Percentiles rank a stretch among this genome's conserved stretches.
These are phyloP conservation scores for Pezicula rhizophila DNA, from an alignment of 2,329 filamentous ascomycete species.

Conservation along the genomic window DNA sequence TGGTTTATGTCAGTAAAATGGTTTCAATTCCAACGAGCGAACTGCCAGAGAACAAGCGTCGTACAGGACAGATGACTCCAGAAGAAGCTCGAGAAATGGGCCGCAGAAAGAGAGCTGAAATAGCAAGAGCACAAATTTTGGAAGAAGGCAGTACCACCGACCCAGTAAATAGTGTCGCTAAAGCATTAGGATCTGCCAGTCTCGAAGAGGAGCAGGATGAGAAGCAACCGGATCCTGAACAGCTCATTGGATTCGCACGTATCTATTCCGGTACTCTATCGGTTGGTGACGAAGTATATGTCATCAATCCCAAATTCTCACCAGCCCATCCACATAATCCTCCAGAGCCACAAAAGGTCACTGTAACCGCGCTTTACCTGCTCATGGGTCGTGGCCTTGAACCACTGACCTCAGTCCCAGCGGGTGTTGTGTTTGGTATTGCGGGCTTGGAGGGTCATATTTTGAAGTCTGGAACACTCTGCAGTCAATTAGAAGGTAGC, in stretches of 20 bases:
- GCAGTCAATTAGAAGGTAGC: slow-evolving; percentile 77
- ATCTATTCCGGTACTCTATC: slow-evolving; percentile 87
- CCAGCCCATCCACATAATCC: slow-evolving; percentile 67
- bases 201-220: slow-evolving; percentile 51
- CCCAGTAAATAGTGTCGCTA: slow-evolving; percentile 40
- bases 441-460: slow-evolving; percentile 87
- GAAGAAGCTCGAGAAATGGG: slow-evolving; percentile 88
- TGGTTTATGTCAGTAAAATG: slow-evolving; percentile 98
- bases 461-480: slow-evolving; percentile 92
- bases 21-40: slow-evolving; percentile 91
- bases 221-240: slow-evolving; percentile 67
- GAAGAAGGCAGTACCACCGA: slow-evolving; percentile 22
- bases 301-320: slow-evolving; percentile 88
- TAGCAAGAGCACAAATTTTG: slow-evolving; percentile 67
- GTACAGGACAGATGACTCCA: slow-evolving; percentile 65
- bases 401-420: slow-evolving; percentile 74
- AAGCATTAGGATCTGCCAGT: slow-evolving; percentile 53
- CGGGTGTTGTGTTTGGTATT: slow-evolving; percentile 92
- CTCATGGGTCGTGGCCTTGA: slow-evolving; percentile 92
- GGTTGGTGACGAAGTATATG: slow-evolving; percentile 86
- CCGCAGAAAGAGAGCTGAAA: slow-evolving; percentile 81
- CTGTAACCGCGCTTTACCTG: slow-evolving; percentile 82
- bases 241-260: slow-evolving; percentile 88
- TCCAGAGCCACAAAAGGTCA: slow-evolving; percentile 75
- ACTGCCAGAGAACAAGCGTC: slow-evolving; percentile 76